Base-by-base conservation (phyloP, 2,329 filamentous ascomycete genomes). In the Triangularia verruculosa region DNA sequence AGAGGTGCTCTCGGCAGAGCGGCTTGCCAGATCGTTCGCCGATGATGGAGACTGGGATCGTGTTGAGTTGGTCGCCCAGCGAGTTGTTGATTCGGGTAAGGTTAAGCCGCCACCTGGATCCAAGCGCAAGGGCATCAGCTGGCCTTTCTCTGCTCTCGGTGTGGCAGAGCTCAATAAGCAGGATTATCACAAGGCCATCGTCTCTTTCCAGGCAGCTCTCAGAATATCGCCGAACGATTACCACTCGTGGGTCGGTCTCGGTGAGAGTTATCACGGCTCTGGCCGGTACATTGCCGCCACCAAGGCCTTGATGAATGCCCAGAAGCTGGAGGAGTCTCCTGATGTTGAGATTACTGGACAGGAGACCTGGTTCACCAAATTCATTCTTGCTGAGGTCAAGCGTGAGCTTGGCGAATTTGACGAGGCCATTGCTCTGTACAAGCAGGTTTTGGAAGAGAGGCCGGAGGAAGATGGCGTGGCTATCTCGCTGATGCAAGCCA, bases 261-360 rank as follows among this genome's bases (percentile, higher is more conserved):
- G 94, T n/a, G 95, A 99, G 78, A 96, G 93, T 72, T 99, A 99
- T 72, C 90, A 97, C 74, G 95, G 91, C 70, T 96, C 93, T 15
- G 94, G 95, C 9, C 85, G 94, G 66, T 96, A 96, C 72, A 90
- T 97, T 64, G 94, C 95, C n/a, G 94, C 95, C 0, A 92, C 90
- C 3, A 94, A 95, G 72, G 93, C 95, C 0, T 95, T 98, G 69
- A 81, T 91, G 32, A 90, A 96, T 72, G 95, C 94, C 0, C 89
- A 94, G 72, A 85, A 84, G 61, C 82, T 97, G 4, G 91, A 94
- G 66, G 81, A 85, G 27, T 81, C 82, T 1, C 62, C 59, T 0
- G 75, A 80, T n/a, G 72, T 82, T 72, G 76, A 84, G 54, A 81
- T 86, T 32, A 73, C 80, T 20, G 87, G 85, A 30, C 22, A 59